A percentile compares a stretch with the other conserved stretches of the same genome.
Evolutionary conservation across 202 grass and related monocot species (phyloP).

Genomic region (Saccharum hybrid): DNA sequence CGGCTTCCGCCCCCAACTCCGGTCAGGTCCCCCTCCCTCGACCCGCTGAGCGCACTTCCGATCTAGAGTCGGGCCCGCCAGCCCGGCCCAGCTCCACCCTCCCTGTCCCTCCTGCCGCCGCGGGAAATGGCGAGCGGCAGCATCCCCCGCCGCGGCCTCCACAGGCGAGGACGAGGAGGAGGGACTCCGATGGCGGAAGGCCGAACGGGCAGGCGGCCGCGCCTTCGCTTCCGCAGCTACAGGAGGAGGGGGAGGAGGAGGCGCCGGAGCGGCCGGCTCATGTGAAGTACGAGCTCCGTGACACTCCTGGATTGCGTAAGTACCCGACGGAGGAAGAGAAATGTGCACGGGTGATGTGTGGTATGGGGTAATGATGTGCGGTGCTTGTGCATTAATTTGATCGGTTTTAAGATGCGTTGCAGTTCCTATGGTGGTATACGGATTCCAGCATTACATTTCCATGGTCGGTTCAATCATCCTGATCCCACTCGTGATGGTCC

Average conservation of each 20-base stretch:
- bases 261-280: slow-evolving; percentile 52
- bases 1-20: slow-evolving; percentile 62
- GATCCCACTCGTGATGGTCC: slow-evolving; percentile 82
- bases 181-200: slow-evolving; percentile 56
- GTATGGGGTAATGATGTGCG: not conserved
- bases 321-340: slow-evolving; percentile 10
- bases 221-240: slow-evolving; percentile 50
- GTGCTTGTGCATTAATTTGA: slow-evolving; percentile 35
- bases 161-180: slow-evolving; percentile 54
- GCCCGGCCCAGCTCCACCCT: slow-evolving; percentile 44
- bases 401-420: slow-evolving; percentile 43
- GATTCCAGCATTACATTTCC: slow-evolving; percentile 88
- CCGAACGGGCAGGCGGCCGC: slow-evolving; percentile 46
- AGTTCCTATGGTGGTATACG: slow-evolving; percentile 76
- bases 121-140: slow-evolving; percentile 43
- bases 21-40: slow-evolving; percentile 62
- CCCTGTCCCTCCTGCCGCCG: slow-evolving; percentile 55
- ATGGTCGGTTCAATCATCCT: slow-evolving; percentile 97
- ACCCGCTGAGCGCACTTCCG: slow-evolving; percentile 48
- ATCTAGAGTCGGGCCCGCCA: slow-evolving; percentile 80
- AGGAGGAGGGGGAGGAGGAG: slow-evolving; percentile 59
- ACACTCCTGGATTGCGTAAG: slow-evolving; percentile 80
- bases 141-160: slow-evolving; percentile 9
- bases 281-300: slow-evolving; percentile 93
- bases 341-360: not conserved